Conservation (phyloP, 148 eudicot genomes). For the Simmondsia chinensis region DNA sequence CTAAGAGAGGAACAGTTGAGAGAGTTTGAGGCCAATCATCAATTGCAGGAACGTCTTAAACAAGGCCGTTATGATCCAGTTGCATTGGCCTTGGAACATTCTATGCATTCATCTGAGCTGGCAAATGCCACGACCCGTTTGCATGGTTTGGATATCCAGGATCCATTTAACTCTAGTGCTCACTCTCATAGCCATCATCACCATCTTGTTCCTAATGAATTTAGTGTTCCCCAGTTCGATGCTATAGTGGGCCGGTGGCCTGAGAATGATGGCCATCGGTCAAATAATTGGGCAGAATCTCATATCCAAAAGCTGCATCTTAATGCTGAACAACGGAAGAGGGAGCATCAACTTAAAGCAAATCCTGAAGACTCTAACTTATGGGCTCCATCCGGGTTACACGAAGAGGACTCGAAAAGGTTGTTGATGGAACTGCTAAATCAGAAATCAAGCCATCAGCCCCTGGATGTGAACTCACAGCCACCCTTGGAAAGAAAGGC, state of each 20-base stretch:
- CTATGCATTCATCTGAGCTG: conserved; percentile 45
- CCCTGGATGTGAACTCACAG: conserved; percentile 28
- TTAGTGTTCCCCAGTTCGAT: conserved; percentile 38
- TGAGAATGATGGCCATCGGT: conserved; percentile 39
- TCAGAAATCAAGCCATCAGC: conserved; percentile 47
- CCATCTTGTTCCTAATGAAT: conserved; percentile 37
- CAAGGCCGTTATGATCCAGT: conserved; percentile 66
- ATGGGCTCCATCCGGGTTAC: too few relatives aligned
- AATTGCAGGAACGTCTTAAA: conserved; percentile 55
- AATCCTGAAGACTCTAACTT: too few relatives aligned
- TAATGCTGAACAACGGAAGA: conserved; percentile 51
- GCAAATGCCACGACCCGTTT: conserved; percentile 55
- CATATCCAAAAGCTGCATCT: conserved; percentile 55
- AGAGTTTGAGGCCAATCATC: conserved; percentile 53
- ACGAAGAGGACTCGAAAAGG: conserved; percentile 76
- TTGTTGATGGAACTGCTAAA: conserved; percentile 82
- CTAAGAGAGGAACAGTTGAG: conserved; percentile 60
- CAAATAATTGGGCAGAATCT: conserved; percentile 71
- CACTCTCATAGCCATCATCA: conserved; percentile 38
- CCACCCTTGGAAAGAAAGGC: conserved; percentile 25
- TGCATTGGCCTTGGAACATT: conserved; percentile 36
- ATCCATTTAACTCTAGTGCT: conserved; percentile 39
- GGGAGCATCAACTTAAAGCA: conserved; percentile 51
- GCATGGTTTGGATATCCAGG: conserved; percentile 63
- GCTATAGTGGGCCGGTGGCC: conserved; percentile 53